Evolutionary conservation across 2,329 filamentous ascomycete species (phyloP).

Genomic region (Alternaria hordeiaustralica): DNA sequence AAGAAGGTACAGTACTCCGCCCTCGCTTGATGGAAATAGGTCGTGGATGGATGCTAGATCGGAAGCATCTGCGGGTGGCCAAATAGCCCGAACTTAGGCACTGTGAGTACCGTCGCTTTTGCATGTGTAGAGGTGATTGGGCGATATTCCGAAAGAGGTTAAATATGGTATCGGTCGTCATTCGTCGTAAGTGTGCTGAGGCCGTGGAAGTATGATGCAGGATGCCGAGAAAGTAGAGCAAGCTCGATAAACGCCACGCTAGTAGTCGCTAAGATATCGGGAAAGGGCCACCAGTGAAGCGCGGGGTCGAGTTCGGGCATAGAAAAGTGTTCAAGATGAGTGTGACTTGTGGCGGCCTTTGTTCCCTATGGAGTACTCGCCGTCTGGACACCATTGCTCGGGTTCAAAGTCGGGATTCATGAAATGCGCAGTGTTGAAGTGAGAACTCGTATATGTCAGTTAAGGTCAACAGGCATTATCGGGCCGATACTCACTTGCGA

Average conservation of each 20-base stretch:
- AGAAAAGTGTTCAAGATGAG: slow-evolving; percentile 35
- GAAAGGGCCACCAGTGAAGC: slow-evolving; percentile 34
- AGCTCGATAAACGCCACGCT: slow-evolving; percentile 47
- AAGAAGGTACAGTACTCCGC: slow-evolving; percentile 30
- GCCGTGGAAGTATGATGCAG: slow-evolving; percentile 41
- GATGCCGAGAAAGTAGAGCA: slow-evolving; percentile 36
- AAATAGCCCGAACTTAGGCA: slow-evolving; percentile 22
- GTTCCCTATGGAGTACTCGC: slow-evolving; percentile 52
- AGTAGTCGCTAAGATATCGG: slow-evolving; percentile 46
- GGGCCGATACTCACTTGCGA: slow-evolving; percentile 51
- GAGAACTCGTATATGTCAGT: slow-evolving; percentile 50
- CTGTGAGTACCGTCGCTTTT: slow-evolving; percentile 34
- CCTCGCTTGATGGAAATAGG: slow-evolving; percentile 22
- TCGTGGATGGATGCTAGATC: slow-evolving; percentile 26
- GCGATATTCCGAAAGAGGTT: slow-evolving; percentile 40
- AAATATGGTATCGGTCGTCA: slow-evolving; percentile 45
- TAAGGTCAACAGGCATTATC: not conserved
- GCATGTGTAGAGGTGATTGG: slow-evolving; percentile 37
- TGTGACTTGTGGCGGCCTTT: slow-evolving; percentile 48
- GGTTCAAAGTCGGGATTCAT: slow-evolving; percentile 61
- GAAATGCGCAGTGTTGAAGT: slow-evolving; percentile 61
- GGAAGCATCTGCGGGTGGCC: slow-evolving; percentile 27
- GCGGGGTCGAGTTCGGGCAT: slow-evolving; percentile 23
- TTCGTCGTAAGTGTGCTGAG: slow-evolving; percentile 36
- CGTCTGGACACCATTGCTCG: slow-evolving; percentile 59